Conservation (phyloP, 108 stramenopile genomes). For the Skeletonema costatum region DNA sequence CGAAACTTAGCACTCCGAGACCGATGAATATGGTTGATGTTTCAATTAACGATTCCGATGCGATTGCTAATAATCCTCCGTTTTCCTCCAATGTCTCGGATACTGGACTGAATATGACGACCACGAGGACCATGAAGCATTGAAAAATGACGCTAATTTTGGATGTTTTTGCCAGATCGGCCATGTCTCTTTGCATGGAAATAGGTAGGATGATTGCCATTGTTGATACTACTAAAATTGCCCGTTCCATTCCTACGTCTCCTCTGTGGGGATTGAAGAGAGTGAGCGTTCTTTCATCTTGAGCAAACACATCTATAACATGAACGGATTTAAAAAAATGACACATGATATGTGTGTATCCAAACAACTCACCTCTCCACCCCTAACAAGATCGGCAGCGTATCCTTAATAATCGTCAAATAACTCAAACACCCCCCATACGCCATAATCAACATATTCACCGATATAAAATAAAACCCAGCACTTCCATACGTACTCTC, state of each 20-base stretch:
- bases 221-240: constrained; percentile 62
- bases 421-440: constrained; percentile 87
- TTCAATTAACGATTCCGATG: constrained; percentile 24
- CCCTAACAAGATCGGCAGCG: constrained; percentile 67
- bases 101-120: constrained; percentile 41
- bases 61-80: constrained; percentile 33
- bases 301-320: no score
- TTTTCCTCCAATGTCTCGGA: constrained; percentile 14
- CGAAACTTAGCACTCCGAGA: constrained; percentile 42
- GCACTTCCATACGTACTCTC: constrained; percentile 45
- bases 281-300: not conserved
- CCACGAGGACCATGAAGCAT: constrained; percentile 26
- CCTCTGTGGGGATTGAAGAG: not conserved
- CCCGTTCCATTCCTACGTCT: constrained; percentile 49
- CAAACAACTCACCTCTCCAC: constrained; percentile 15
- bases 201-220: constrained; percentile 69
- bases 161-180: constrained; percentile 68
- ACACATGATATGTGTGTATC: no score
- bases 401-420: constrained; percentile 86
- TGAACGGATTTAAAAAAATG: no score
- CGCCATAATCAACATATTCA: constrained; percentile 84
- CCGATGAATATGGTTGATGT: constrained; percentile 39
- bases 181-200: constrained; percentile 80
- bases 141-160: constrained; percentile 36
- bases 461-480: constrained; percentile 65